Conservation (phyloP, 306 rosid species). For the Senna tora region DNA sequence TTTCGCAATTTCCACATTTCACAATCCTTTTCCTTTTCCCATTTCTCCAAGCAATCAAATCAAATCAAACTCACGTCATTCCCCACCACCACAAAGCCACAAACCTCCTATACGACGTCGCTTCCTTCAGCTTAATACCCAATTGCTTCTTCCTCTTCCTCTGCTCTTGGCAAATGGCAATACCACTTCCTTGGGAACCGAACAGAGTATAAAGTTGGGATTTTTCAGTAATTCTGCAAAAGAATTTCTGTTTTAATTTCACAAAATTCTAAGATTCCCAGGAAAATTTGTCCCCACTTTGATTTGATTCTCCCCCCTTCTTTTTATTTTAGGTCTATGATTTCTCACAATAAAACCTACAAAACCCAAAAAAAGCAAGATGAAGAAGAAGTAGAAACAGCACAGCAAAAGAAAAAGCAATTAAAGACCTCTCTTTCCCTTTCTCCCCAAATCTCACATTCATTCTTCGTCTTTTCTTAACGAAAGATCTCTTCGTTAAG, state of each 20-base stretch:
- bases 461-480: constrained; percentile 14
- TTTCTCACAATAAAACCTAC: constrained; percentile 43
- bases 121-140: background rate
- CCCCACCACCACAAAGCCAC: no score
- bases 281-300: constrained; percentile 48
- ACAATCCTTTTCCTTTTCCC: background rate
- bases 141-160: constrained; percentile 8
- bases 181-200: constrained; percentile 33
- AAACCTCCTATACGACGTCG: constrained; percentile 30
- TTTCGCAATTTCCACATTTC: background rate
- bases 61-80: no score
- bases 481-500: constrained; percentile 20
- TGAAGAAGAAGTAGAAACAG: background rate
- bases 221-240: constrained; percentile 40
- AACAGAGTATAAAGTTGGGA: constrained; percentile 26
- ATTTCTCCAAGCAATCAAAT: background rate
- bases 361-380: background rate
- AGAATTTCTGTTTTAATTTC: constrained; percentile 35
- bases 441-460: constrained; percentile 20
- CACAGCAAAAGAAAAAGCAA: constrained; percentile 31
- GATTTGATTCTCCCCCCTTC: background rate
- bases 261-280: constrained; percentile 41
- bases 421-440: constrained; percentile 23
- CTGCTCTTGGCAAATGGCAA: constrained; percentile 4
- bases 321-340: constrained; percentile 42